These are phyloP conservation scores for Cyanophora paradoxa DNA, from an alignment of 78 protist species.

Conservation along the genomic window DNA sequence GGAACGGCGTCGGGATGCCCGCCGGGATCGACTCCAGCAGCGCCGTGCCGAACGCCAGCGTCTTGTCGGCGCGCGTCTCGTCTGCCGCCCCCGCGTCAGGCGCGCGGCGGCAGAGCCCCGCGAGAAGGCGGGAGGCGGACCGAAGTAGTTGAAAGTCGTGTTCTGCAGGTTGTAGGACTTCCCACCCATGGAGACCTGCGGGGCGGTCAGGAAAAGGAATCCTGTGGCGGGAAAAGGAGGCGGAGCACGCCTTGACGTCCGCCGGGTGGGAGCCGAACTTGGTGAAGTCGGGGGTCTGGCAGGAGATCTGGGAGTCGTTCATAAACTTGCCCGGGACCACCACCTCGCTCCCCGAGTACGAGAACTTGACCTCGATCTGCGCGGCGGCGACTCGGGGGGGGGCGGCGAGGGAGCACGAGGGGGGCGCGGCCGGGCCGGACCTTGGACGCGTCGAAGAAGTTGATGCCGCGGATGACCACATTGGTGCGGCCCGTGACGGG, in stretches of 20 bases:
- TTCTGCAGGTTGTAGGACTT: neutral
- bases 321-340: neutral
- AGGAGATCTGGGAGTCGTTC: neutral
- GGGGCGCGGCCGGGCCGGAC: too few species aligned
- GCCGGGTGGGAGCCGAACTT: too few species aligned
- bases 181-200: neutral
- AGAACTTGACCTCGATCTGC: neutral
- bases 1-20: neutral
- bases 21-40: neutral
- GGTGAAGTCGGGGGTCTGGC: constrained; percentile 24
- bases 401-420: too few species aligned
- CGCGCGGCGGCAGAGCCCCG: too few species aligned
- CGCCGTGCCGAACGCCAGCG: constrained; percentile 4
- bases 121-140: too few species aligned
- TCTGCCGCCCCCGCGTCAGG: too few species aligned
- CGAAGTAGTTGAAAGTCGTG: neutral
- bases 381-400: too few species aligned
- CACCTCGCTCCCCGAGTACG: constrained; percentile 7
- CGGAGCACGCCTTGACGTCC: too few species aligned
- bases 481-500: constrained; percentile 15
- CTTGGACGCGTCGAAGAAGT: neutral
- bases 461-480: neutral
- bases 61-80: neutral
- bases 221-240: too few species aligned
- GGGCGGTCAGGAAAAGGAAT: too few species aligned